Conservation (phyloP, 2,329 filamentous ascomycete genomes). For the Pseudophaeomoniella oleicola region DNA sequence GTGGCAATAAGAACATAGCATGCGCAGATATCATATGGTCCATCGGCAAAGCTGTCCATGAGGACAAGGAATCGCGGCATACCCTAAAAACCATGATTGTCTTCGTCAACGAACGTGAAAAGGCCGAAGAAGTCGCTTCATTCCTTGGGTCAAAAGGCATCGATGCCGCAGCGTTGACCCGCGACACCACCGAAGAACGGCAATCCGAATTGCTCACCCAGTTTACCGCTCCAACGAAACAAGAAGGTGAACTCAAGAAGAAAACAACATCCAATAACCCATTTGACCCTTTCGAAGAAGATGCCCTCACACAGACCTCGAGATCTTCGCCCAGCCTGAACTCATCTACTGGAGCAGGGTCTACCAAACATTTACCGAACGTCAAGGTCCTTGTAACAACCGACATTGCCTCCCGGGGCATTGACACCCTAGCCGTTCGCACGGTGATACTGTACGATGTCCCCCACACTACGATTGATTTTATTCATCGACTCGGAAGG, state of each 20-base stretch:
- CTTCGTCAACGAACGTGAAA: conserved; percentile 93
- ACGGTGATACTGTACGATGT: conserved; percentile 94
- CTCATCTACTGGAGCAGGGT: conserved; percentile 14
- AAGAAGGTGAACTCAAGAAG: conserved; percentile 9
- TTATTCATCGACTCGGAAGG: conserved; percentile 86
- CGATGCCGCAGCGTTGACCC: conserved; percentile 68
- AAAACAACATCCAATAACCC: conserved; percentile 2
- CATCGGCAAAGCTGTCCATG: conserved; percentile 64
- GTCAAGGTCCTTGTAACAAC: conserved; percentile 90
- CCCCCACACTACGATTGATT: conserved; percentile 95
- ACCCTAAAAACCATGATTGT: conserved; percentile 71
- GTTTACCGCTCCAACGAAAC: conserved; percentile 43
- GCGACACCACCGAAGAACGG: conserved; percentile 67
- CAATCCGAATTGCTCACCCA: conserved; percentile 61
- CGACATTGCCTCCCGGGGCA: conserved; percentile 80
- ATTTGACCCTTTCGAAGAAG: conserved; percentile 3
- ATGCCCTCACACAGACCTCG: conserved; percentile 11
- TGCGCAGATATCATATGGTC: conserved; percentile 93
- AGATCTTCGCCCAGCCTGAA: conserved; percentile 20
- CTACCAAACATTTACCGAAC: conserved; percentile 46
- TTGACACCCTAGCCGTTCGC: conserved; percentile 81
- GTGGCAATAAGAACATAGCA: conserved; percentile 80
- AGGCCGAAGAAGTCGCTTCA: conserved; percentile 62
- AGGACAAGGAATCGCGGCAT: conserved; percentile 34
- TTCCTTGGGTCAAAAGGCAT: conserved; percentile 78